These are phyloP conservation scores for Penicillium crustosum DNA, from an alignment of 2,329 filamentous ascomycete species.

Conservation along the genomic window DNA sequence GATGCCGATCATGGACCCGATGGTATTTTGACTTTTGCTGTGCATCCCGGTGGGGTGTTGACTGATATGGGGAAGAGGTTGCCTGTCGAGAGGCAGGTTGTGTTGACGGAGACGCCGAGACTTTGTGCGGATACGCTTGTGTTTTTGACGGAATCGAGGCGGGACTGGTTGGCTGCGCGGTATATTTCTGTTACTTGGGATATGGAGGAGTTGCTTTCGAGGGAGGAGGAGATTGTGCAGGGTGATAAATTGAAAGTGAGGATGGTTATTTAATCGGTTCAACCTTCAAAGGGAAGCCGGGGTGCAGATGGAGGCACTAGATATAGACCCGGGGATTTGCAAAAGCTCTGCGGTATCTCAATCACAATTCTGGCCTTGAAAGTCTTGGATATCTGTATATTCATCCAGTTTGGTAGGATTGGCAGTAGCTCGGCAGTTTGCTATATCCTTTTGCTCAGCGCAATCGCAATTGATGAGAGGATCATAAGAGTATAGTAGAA, in stretches of 20 bases:
- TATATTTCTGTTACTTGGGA: background rate
- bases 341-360: no score
- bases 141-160: background rate
- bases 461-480: background rate
- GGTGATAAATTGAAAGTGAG: background rate
- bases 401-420: no score
- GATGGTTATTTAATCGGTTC: background rate
- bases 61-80: background rate
- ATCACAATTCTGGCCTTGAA: no score
- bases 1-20: background rate
- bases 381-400: background rate
- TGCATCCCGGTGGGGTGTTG: background rate
- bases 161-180: background rate
- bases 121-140: background rate
- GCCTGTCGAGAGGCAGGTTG: background rate
- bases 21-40: background rate
- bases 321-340: background rate
- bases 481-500: no score
- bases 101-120: background rate
- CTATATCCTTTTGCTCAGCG: background rate
- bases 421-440: no score
- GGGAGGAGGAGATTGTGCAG: background rate
- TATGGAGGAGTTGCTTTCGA: background rate
- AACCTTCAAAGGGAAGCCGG: background rate
- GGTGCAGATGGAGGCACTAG: background rate